Evolutionary conservation across 2,329 filamentous ascomycete species (phyloP).

Genomic region (Chrysosporium keratinophilum): DNA sequence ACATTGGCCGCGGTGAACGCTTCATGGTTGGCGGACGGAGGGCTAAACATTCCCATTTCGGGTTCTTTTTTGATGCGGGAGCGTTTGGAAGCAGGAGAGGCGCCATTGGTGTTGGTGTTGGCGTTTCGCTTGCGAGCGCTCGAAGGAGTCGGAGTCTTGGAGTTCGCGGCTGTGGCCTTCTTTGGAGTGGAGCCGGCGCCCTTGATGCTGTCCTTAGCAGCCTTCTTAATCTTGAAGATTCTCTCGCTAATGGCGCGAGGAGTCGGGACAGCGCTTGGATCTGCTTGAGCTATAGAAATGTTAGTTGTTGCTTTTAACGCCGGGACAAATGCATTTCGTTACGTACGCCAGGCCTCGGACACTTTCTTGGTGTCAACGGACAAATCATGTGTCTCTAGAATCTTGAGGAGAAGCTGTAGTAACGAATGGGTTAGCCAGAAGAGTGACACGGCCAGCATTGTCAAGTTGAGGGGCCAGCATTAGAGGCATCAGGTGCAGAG

Average conservation of each 20-base stretch:
- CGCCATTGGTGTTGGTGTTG: background rate
- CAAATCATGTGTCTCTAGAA: conserved; percentile 32
- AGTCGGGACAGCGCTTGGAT: conserved; percentile 24
- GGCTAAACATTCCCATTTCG: background rate
- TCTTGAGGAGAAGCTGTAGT: conserved; percentile 32
- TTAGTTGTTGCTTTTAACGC: background rate
- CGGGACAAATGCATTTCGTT: background rate
- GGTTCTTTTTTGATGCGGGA: conserved; percentile 1
- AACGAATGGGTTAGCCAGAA: background rate
- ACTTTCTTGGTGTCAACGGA: conserved; percentile 28
- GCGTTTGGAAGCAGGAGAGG: conserved; percentile 7
- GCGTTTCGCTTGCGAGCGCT: conserved; percentile 10
- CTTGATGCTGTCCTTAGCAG: conserved; percentile 12
- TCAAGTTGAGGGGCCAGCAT: background rate
- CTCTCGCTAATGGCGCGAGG: conserved; percentile 33
- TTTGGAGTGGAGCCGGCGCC: conserved; percentile 15
- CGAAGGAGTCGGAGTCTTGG: conserved; percentile 1
- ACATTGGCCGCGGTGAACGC: background rate
- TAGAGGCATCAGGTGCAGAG: background rate
- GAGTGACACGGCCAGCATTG: background rate
- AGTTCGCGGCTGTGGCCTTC: conserved; percentile 3
- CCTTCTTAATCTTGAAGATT: conserved; percentile 26
- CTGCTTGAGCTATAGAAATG: conserved; percentile 14
- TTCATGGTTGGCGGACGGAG: background rate
- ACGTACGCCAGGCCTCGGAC: conserved; percentile 33